phyloP scores from a whole-genome alignment of 495 filamentous ascomycete genomes.

The Lineolata rhizophorae region DNA sequence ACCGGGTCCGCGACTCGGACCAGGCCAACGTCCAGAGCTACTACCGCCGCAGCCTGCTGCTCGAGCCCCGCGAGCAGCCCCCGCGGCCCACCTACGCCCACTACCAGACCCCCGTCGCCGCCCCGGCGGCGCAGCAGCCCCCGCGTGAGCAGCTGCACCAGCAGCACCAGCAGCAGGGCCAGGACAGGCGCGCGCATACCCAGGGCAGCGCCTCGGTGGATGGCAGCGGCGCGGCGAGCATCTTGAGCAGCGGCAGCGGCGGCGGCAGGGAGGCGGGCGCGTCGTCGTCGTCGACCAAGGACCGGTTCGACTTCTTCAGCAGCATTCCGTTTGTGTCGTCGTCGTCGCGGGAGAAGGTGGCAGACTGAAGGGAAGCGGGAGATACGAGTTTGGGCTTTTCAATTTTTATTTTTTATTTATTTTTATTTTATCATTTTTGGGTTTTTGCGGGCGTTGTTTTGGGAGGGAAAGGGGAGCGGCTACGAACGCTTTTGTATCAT shows the following conservation, averaged over 20 bases:
- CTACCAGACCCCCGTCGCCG: no score
- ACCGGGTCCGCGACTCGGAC: slow-evolving; percentile 58
- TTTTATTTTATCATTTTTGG: neutral
- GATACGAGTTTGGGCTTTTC: neutral
- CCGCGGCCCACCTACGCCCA: slow-evolving; percentile 3
- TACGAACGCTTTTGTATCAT: no score
- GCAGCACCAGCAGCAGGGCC: no score
- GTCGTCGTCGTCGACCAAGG: slow-evolving; percentile 3
- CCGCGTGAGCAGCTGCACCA: no score
- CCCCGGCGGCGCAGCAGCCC: no score
- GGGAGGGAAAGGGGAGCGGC: no score
- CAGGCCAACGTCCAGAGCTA: slow-evolving; percentile 58
- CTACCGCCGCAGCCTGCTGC: slow-evolving; percentile 65
- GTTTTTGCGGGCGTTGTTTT: no score
- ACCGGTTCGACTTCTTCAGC: slow-evolving; percentile 1
- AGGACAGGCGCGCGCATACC: no score
- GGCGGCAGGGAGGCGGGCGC: neutral
- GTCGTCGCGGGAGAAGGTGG: neutral
- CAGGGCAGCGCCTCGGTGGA: no score
- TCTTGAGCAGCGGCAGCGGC: neutral
- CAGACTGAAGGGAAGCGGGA: neutral
- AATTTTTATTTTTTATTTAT: neutral
- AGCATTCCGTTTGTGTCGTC: neutral
- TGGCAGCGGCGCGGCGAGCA: no score
- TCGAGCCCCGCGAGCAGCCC: slow-evolving; percentile 54